A percentile compares a stretch with the other conserved stretches of the same genome.
Evolutionary conservation across 371 early-diverging fungal genomes (phyloP).

Genomic region (Mucor mucedo): DNA sequence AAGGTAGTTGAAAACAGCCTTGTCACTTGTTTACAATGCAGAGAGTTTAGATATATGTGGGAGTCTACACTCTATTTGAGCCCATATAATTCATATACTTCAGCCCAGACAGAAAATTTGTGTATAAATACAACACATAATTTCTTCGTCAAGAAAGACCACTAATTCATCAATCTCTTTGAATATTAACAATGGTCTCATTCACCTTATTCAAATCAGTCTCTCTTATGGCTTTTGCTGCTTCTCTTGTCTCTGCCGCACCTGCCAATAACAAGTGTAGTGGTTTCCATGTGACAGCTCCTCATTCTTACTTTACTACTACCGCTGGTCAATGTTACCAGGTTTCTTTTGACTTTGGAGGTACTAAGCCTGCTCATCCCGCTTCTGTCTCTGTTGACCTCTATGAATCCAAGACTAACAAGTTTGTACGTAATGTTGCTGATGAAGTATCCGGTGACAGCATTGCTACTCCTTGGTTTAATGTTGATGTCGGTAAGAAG

Average conservation of each 20-base stretch:
- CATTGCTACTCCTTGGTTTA: slow-evolving; percentile 27
- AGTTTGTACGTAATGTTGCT: slow-evolving; percentile 19
- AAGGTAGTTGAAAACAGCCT: too few relatives aligned
- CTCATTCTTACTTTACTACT: slow-evolving; percentile 30
- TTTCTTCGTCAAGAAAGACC: too few relatives aligned
- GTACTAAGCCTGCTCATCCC: slow-evolving; percentile 11
- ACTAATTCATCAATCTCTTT: too few relatives aligned
- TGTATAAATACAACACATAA: too few relatives aligned
- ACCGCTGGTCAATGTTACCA: slow-evolving; percentile 42
- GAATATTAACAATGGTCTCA: slow-evolving; percentile 9
- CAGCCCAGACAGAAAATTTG: too few relatives aligned
- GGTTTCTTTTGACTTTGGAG: slow-evolving; percentile 34
- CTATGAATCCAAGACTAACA: slow-evolving; percentile 23
- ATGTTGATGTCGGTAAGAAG: slow-evolving; percentile 20
- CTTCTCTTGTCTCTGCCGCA: slow-evolving; percentile 25
- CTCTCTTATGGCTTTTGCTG: slow-evolving; percentile 2
- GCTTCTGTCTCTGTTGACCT: slow-evolving; percentile 26
- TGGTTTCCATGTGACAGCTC: slow-evolving; percentile 41
- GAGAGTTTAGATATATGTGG: too few relatives aligned
- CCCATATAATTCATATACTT: too few relatives aligned
- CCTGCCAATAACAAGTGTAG: slow-evolving; percentile 23
- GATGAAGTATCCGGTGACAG: slow-evolving; percentile 13
- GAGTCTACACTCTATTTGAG: too few relatives aligned
- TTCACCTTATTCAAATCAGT: slow-evolving; percentile 13
- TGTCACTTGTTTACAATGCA: too few relatives aligned